These are phyloP conservation scores for Trichoderma sp. DNA, from an alignment of 2,329 filamentous ascomycete species.

Conservation along the genomic window DNA sequence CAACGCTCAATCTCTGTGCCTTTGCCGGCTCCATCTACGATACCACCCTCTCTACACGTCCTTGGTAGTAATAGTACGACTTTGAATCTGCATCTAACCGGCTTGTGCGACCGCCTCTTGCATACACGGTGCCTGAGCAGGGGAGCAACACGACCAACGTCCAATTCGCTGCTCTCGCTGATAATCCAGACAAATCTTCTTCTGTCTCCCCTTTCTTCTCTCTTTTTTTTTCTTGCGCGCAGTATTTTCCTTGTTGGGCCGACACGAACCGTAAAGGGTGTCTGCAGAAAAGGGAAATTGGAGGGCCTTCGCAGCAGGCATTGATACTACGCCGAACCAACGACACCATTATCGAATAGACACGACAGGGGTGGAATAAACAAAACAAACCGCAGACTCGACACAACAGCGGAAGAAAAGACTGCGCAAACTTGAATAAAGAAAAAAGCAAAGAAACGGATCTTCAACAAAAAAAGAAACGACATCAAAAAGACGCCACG, in stretches of 20 bases:
- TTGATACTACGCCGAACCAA: constrained; percentile 8
- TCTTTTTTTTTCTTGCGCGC: neutral
- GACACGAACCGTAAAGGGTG: neutral
- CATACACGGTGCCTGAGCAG: neutral
- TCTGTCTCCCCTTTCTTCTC: neutral
- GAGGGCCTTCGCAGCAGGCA: neutral
- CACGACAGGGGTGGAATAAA: neutral
- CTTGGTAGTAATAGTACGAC: neutral
- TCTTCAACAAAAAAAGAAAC: neutral
- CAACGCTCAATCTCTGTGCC: neutral
- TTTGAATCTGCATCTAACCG: constrained; percentile 19
- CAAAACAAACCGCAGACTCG: neutral
- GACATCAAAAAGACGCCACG: neutral
- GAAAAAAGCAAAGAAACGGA: neutral
- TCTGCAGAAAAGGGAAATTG: neutral
- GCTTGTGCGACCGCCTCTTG: constrained; percentile 21
- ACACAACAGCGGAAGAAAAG: neutral
- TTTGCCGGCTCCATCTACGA: neutral
- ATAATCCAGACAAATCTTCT: neutral
- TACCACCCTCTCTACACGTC: neutral
- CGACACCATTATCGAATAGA: neutral
- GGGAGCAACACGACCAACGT: neutral
- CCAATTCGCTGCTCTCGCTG: neutral
- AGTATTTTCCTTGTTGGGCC: neutral
- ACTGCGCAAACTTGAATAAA: neutral